A percentile compares a stretch with the other conserved stretches of the same genome.
Evolutionary conservation across 139 green algal genomes (phyloP).

Genomic region (Coelastrella sp.): DNA sequence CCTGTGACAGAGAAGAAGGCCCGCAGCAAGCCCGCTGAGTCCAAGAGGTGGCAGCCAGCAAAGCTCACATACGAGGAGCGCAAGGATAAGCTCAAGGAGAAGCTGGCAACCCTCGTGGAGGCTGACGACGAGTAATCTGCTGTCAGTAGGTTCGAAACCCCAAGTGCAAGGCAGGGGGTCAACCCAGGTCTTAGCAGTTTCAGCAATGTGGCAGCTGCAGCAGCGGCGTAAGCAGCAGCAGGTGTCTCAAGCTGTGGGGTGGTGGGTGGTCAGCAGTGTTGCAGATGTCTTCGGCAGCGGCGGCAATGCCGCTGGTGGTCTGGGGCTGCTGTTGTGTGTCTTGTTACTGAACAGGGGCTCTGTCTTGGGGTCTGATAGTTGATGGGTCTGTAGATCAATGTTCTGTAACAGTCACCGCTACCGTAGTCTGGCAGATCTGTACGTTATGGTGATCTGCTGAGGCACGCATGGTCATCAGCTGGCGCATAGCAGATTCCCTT

Average conservation of each 20-base stretch:
- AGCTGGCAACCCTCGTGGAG: conserved; percentile 41
- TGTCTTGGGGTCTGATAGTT: too few relatives aligned
- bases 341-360: too few relatives aligned
- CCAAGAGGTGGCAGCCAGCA: conserved; percentile 80
- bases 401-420: neutral
- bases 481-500: too few relatives aligned
- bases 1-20: conserved; percentile 82
- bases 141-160: too few relatives aligned
- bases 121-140: conserved; percentile 36
- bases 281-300: too few relatives aligned
- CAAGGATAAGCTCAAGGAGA: conserved; percentile 93
- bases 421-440: neutral
- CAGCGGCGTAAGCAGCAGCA: neutral
- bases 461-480: too few relatives aligned
- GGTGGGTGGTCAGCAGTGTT: too few relatives aligned
- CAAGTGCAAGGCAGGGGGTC: too few relatives aligned
- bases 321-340: neutral
- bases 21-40: conserved; percentile 78
- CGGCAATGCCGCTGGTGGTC: neutral
- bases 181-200: too few relatives aligned
- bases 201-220: neutral
- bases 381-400: too few relatives aligned
- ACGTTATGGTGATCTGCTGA: too few relatives aligned
- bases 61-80: conserved; percentile 98
- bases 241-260: neutral